Evolutionary conservation across 306 rosid genomes (phyloP).

Genomic region (Crotalaria pallida): DNA sequence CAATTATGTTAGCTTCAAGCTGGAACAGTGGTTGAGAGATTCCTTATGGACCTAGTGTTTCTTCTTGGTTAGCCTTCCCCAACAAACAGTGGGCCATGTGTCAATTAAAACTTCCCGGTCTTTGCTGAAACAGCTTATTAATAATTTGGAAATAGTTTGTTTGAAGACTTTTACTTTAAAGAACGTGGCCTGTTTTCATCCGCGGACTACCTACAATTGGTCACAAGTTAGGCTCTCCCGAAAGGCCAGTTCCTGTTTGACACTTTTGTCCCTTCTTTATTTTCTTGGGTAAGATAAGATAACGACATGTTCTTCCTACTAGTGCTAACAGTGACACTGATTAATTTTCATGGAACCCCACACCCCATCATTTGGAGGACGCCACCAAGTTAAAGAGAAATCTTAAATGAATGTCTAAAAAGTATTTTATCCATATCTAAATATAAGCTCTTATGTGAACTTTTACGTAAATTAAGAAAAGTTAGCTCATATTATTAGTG

Average conservation of each 20-base stretch:
- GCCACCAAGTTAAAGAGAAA: background rate
- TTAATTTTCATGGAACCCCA: constrained; percentile 16
- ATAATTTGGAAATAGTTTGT: background rate
- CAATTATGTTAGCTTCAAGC: constrained; percentile 12
- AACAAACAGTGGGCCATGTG: constrained; percentile 27
- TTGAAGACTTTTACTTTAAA: constrained; percentile 1
- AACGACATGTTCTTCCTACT: constrained; percentile 31
- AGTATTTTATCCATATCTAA: too few species aligned
- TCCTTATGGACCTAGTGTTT: constrained; percentile 10
- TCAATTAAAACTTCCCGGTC: constrained; percentile 1
- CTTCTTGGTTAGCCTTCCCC: constrained; percentile 18
- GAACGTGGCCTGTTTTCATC: constrained; percentile 42
- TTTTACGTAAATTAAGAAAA: too few species aligned
- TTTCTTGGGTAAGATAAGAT: background rate
- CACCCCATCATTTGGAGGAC: constrained; percentile 29
- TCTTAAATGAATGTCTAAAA: too few species aligned
- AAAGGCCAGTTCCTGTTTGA: constrained; percentile 20
- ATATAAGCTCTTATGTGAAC: too few species aligned
- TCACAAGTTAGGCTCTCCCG: constrained; percentile 32
- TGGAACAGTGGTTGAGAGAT: constrained; percentile 29
- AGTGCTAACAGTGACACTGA: background rate
- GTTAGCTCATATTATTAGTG: too few species aligned
- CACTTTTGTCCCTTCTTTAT: constrained; percentile 30
- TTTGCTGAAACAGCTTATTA: constrained; percentile 9
- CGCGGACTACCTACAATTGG: constrained; percentile 26